Evolutionary conservation across 2,329 filamentous ascomycete genomes (phyloP), one percentile per base, ranked within the genome.

Genomic region (Cordyceps pruinosa): DNA sequence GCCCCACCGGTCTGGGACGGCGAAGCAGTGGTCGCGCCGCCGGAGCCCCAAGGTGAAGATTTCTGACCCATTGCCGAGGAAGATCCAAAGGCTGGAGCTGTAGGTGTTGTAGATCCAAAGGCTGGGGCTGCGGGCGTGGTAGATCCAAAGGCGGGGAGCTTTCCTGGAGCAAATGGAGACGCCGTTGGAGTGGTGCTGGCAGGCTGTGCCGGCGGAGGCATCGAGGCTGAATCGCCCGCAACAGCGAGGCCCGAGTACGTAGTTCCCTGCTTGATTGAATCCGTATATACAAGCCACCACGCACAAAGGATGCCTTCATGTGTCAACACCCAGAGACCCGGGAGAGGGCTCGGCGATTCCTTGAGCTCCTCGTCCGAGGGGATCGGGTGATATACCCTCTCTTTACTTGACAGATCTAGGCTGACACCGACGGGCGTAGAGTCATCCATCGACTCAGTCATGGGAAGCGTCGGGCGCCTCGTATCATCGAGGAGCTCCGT

Each of bases 221-320:
- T 58, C 30, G 65, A 54, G 21, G 67, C 49, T 17, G 66, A 61
- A 57, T 68, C 65, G 2, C 71, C 70, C 58, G 77, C 74, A 32
- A 75, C 75, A 45, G 73, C 75, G 41, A 97, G 76, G 5, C 88
- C 89, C 41, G 87, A 81, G 69, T 91, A 97, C 0, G 83, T 82
- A 7, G 83, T 84, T 4, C 86, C 86, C 64, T 86, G 77, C 59
- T 86, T 83, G 60, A 99, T 85, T 2, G 93, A 91, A 42, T 95
- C 90, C 35, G 88, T 84, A 72, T 97, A 97, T 21, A 97, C 82
- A 44, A 97, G 74, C 90, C 93, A 97, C 91, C 93, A 99, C 13
- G 85, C 81, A 46, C 84, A 85, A 17, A 99, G 76, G 10, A 96
- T 75, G 61, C 94, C 94, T 66, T 97, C 90, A 62, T 96, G 87